Conservation (phyloP, 2,329 filamentous ascomycete species). For the Trematosphaeria pertusa region DNA sequence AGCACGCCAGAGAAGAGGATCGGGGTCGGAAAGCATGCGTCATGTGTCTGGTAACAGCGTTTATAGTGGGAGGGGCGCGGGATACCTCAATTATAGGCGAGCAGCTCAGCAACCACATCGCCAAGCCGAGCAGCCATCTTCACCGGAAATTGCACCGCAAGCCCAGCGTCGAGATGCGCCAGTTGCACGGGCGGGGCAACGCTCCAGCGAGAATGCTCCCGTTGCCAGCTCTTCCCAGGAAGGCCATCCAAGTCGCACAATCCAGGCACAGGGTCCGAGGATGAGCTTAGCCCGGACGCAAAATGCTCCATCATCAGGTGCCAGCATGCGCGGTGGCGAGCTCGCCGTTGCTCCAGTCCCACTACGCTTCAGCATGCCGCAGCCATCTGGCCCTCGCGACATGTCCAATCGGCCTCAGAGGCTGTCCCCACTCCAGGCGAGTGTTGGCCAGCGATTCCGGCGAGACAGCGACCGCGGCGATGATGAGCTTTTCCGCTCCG, state of each 20-base stretch:
- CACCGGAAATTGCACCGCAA: too few species aligned
- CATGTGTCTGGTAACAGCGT: conserved; percentile 9
- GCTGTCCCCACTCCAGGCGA: conserved; percentile 2
- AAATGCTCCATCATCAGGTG: not conserved
- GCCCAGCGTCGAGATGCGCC: conserved; percentile 10
- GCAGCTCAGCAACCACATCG: too few species aligned
- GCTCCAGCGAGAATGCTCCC: conserved; percentile 27
- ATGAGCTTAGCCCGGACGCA: not conserved
- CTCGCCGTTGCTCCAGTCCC: conserved; percentile 1
- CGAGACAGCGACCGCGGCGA: not conserved
- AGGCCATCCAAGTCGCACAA: not conserved
- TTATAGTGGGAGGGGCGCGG: too few species aligned
- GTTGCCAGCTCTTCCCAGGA: conserved; percentile 3
- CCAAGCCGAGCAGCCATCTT: too few species aligned
- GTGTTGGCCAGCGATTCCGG: not conserved
- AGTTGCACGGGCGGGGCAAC: conserved; percentile 9
- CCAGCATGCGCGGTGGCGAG: conserved; percentile 6
- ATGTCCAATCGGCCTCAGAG: conserved; percentile 18
- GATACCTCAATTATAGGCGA: too few species aligned
- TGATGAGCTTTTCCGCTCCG: conserved; percentile 13
- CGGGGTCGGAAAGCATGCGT: conserved; percentile 6
- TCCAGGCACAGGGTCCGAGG: not conserved
- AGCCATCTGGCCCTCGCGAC: conserved; percentile 15
- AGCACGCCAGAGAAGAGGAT: not conserved
- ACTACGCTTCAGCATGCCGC: conserved; percentile 21